A percentile compares a stretch with the other conserved stretches of the same genome.
Evolutionary conservation across 805 yeast species (phyloP).

Genomic region (Suhomyces sp.): DNA sequence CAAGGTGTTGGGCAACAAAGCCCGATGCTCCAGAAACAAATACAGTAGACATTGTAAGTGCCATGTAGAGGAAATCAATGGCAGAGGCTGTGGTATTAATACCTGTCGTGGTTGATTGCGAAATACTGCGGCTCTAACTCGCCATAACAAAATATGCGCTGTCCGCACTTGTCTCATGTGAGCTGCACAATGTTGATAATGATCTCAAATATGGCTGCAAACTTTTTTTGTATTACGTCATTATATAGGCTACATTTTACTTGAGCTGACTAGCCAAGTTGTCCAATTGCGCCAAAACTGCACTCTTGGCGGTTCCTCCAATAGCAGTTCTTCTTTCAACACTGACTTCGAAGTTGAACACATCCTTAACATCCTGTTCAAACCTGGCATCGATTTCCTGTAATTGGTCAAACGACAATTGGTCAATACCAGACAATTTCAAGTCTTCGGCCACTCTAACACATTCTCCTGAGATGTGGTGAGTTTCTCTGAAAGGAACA

Average conservation of each 20-base stretch:
- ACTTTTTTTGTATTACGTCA: neutral
- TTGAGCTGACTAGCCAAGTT: conserved; percentile 18
- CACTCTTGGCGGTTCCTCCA: conserved; percentile 94
- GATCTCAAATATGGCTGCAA: neutral
- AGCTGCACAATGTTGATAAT: neutral
- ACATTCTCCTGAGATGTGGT: conserved; percentile 97
- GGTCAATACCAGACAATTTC: conserved; percentile 78
- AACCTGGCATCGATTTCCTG: conserved; percentile 78
- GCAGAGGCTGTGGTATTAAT: neutral
- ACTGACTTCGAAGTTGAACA: conserved; percentile 89
- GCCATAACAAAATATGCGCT: neutral
- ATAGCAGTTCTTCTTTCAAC: conserved; percentile 96
- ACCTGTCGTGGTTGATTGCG: neutral
- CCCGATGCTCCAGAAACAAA: conserved; percentile 55
- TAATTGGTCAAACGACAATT: conserved; percentile 74
- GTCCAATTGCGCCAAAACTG: conserved; percentile 73
- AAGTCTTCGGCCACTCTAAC: conserved; percentile 85
- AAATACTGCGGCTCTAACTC: neutral
- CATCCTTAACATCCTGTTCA: conserved; percentile 71
- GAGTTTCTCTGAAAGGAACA: conserved; percentile 98
- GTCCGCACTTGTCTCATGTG: neutral
- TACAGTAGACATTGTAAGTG: conserved; percentile 13
- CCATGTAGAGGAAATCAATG: neutral
- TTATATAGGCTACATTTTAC: neutral
- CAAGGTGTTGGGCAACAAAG: conserved; percentile 47